phyloP scores from a whole-genome alignment of 1,284 basidiomycete species.

The Fistulinella cinereoalba region DNA sequence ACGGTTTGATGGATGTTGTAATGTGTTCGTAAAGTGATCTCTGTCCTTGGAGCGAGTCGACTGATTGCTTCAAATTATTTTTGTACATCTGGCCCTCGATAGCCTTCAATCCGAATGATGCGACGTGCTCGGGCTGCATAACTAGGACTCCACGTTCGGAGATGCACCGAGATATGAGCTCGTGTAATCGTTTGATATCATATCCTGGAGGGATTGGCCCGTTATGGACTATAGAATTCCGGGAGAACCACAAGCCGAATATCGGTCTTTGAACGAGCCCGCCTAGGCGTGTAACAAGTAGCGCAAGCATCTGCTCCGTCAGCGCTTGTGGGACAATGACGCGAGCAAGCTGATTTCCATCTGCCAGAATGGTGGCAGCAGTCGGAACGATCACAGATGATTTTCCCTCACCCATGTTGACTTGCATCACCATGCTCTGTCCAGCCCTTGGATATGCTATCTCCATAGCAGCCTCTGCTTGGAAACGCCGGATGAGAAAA shows the following conservation, averaged over 20 bases:
- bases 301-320: conserved; percentile 43
- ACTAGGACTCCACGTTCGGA: conserved; percentile 42
- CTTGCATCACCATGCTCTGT: conserved; percentile 44
- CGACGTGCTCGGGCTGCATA: conserved; percentile 51
- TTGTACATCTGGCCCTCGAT: conserved; percentile 38
- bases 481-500: conserved; percentile 41
- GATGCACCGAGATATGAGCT: conserved; percentile 40
- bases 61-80: too few relatives aligned
- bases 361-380: conserved; percentile 38
- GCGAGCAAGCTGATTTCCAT: conserved; percentile 43
- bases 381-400: conserved; percentile 53
- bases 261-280: conserved; percentile 44
- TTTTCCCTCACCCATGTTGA: conserved; percentile 63
- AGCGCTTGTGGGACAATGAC: conserved; percentile 48
- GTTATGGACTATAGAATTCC: conserved; percentile 11
- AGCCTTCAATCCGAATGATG: conserved; percentile 48
- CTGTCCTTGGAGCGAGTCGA: too few relatives aligned
- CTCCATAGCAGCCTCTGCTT: conserved; percentile 40
- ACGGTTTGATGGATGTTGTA: background rate
- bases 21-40: background rate
- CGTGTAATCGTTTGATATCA: too few relatives aligned
- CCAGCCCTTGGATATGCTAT: conserved; percentile 46
- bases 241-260: conserved; percentile 44
- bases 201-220: conserved; percentile 25
- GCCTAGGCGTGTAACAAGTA: conserved; percentile 42